Base-by-base conservation (phyloP, 2,329 filamentous ascomycete species). In the Botrytis aclada region DNA sequence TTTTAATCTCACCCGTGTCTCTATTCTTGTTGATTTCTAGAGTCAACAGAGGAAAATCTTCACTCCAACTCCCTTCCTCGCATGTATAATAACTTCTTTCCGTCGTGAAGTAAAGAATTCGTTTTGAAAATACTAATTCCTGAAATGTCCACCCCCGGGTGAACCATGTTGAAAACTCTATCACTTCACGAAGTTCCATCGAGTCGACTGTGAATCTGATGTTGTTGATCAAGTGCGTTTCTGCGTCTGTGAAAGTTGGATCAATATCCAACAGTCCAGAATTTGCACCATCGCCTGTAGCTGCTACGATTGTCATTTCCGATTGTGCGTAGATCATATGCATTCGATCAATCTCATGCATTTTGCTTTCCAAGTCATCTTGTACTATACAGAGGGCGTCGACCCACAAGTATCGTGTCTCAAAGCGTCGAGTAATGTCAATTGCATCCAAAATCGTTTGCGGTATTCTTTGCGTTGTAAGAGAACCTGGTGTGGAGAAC, bases 31-130 rank as follows among this genome's bases (percentile, higher is more conserved):
- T 3, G 29, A n/a, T 2, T 10, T n/a, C 1, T 5, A 4, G 8
- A 12, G n/a, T 37, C 20, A 25, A n/a, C 16, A 66, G 34, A 16
- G 43, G 32, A 51, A 66, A 51, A 51, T 66, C 43, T 18, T 66
- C 63, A 29, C 63, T 66, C 63, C 63, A 66, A n/a, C 22, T 66
- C 2, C 43, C 63, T 20, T 65, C 58, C 14, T 61, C 72, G 8
- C 79, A 80, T 58, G 79, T 76, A 77, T 77, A 80, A 56, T 76
- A 76, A 25, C 77, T 54, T 20, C 77, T 54, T 20, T 58, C 61
- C 22, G 72, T 22, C 0, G 74, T 75, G 70, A 78, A 78, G 51
- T 76, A 75, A 2, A 79, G 18, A 4, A 69, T 75, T 25, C 79
- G 71, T 29, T 43, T 60, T 18, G 78, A 73, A 4, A 80, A 72